Evolutionary conservation across 2,329 filamentous ascomycete species (phyloP).

Genomic region (Trichoderma lentiforme): DNA sequence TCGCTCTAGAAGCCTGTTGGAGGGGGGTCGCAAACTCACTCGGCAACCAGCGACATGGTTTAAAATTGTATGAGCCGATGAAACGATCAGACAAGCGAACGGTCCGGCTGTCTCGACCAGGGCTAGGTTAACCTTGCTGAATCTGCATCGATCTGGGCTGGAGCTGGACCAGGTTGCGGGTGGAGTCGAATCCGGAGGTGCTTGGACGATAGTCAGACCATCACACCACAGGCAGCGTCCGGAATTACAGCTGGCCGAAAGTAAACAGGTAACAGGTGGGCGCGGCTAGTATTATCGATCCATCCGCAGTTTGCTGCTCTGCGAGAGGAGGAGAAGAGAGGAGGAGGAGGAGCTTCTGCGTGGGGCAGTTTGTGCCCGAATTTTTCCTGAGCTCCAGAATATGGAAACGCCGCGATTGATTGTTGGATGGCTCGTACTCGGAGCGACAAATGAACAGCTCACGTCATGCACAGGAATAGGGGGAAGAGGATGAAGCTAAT

Average conservation of each 20-base stretch:
- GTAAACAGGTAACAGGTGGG: constrained; percentile 1
- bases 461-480: constrained; percentile 10
- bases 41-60: constrained; percentile 46
- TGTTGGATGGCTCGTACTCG: constrained; percentile 11
- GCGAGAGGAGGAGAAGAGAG: neutral
- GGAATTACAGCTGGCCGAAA: constrained; percentile 14
- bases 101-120: neutral
- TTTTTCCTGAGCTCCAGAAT: constrained; percentile 12
- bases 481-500: neutral
- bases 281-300: constrained; percentile 4
- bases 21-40: constrained; percentile 37
- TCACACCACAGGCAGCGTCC: constrained; percentile 17
- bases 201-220: constrained; percentile 17
- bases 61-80: constrained; percentile 11
- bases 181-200: constrained; percentile 7
- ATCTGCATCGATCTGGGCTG: constrained; percentile 18
- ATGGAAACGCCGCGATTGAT: neutral
- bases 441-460: constrained; percentile 5
- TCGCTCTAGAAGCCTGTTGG: neutral
- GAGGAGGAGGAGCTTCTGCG: constrained; percentile 8
- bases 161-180: constrained; percentile 10
- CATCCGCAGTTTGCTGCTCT: neutral
- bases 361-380: constrained; percentile 15
- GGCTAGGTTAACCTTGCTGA: constrained; percentile 8
- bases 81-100: constrained; percentile 7